These are phyloP conservation scores for Colletotrichum cordylinicola DNA, from an alignment of 2,329 filamentous ascomycete genomes.

Conservation along the genomic window DNA sequence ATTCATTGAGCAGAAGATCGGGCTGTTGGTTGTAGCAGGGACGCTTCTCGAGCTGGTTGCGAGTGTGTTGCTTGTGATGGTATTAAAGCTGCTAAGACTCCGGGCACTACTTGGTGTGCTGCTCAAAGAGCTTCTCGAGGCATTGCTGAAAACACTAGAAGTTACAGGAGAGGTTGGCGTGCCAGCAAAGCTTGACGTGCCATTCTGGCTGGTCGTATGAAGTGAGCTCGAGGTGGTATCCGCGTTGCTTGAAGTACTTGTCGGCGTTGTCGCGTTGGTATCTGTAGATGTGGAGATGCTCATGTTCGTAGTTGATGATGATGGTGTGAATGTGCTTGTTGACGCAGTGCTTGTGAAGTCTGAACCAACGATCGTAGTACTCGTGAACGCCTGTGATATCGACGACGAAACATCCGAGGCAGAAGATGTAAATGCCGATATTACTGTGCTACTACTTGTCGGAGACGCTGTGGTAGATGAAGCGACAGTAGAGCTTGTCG, in stretches of 20 bases:
- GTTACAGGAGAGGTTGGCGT: not conserved
- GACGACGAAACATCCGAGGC: not conserved
- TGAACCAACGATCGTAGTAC: not conserved
- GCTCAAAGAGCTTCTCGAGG: not conserved
- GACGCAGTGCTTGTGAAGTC: not conserved
- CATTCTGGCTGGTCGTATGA: not conserved
- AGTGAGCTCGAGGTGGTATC: rapidly evolving
- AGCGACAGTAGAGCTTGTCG: not conserved
- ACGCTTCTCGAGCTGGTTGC: not conserved
- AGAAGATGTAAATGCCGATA: not conserved
- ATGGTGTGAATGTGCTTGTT: not conserved
- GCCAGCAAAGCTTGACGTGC: not conserved
- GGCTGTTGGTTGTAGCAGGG: not conserved
- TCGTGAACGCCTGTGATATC: not conserved
- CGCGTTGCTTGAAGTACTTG: not conserved
- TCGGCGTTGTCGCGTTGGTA: not conserved
- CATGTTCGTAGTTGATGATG: not conserved
- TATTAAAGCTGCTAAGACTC: rapidly evolving
- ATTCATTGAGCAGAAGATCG: not conserved
- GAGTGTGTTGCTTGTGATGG: not conserved
- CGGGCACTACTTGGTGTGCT: not conserved
- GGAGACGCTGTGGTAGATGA: not conserved
- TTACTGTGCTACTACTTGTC: not conserved
- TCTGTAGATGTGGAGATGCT: not conserved
- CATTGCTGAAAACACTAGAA: not conserved